Percentiles rank a stretch among this genome's conserved stretches.
Evolutionary conservation across 495 filamentous ascomycete genomes (phyloP).

Genomic region (Hypomontagnella monticulosa): DNA sequence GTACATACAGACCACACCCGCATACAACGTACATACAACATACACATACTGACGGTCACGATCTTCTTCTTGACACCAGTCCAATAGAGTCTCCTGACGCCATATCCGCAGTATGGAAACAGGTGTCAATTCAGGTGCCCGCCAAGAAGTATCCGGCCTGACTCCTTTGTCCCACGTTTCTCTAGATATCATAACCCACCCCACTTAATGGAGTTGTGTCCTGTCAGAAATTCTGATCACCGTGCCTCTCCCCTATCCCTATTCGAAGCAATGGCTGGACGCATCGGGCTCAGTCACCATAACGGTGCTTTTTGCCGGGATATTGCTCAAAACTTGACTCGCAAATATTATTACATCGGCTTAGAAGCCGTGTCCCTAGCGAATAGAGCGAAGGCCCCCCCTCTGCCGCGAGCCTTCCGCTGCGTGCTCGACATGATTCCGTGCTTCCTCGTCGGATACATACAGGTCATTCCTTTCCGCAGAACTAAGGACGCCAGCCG

Average conservation of each 20-base stretch:
- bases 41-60: constrained; percentile 36
- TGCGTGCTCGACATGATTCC: constrained; percentile 34
- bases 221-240: constrained; percentile 41
- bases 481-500: constrained; percentile 37
- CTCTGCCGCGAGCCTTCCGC: constrained; percentile 42
- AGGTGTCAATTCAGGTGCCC: constrained; percentile 28
- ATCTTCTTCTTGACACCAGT: constrained; percentile 32
- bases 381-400: constrained; percentile 32
- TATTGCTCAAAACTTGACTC: constrained; percentile 31
- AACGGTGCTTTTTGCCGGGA: constrained; percentile 42
- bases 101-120: constrained; percentile 39
- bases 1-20: constrained; percentile 35
- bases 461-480: constrained; percentile 26
- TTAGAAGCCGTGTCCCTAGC: constrained; percentile 32
- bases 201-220: constrained; percentile 37
- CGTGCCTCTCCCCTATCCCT: constrained; percentile 26
- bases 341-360: constrained; percentile 31
- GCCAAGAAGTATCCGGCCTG: constrained; percentile 33
- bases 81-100: constrained; percentile 44
- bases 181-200: constrained; percentile 16
- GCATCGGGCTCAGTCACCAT: constrained; percentile 39
- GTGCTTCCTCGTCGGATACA: constrained; percentile 41
- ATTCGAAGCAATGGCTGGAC: constrained; percentile 40
- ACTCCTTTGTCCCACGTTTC: neutral
- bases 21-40: constrained; percentile 40